phyloP scores from a whole-genome alignment of 163 green algal species.

The Scenedesmus sp. region DNA sequence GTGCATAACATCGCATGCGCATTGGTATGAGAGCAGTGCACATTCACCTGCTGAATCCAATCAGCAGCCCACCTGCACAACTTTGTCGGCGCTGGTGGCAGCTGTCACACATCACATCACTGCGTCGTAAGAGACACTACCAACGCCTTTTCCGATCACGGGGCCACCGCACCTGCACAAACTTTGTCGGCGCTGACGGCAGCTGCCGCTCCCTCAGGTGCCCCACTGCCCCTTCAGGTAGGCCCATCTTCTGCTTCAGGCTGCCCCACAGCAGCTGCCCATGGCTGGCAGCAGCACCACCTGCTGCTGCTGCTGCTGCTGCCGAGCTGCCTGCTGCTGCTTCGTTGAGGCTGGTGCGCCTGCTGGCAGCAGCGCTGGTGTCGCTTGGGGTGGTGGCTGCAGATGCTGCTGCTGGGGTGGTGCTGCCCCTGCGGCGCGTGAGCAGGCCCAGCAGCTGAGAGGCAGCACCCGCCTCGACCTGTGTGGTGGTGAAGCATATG shows the following conservation, averaged over 20 bases:
- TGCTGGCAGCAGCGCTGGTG: conserved; percentile 4
- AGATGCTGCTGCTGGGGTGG: neutral
- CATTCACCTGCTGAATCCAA: too few relatives aligned
- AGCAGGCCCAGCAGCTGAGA: conserved; percentile 51
- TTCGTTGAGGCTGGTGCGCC: neutral
- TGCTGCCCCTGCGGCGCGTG: conserved; percentile 20
- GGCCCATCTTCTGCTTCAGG: conserved; percentile 43
- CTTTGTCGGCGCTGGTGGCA: neutral
- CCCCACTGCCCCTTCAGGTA: conserved; percentile 26
- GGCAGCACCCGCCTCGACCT: conserved; percentile 30
- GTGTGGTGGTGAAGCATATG: neutral
- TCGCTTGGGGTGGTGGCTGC: conserved; percentile 2
- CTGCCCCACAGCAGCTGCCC: conserved; percentile 13
- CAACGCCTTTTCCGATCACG: too few relatives aligned
- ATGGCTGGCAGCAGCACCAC: neutral
- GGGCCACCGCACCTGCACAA: neutral
- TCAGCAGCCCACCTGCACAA: too few relatives aligned
- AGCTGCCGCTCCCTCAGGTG: conserved; percentile 18
- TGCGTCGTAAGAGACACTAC: too few relatives aligned
- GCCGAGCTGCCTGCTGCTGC: neutral
- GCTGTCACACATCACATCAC: neutral
- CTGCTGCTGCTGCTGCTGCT: neutral
- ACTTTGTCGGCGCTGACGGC: conserved; percentile 21
- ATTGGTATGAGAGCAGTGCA: too few relatives aligned
- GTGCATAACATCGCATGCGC: too few relatives aligned